Percentiles rank a stretch among this genome's conserved stretches.
These are phyloP conservation scores for Ascochyta rabiei DNA, from an alignment of 2,329 filamentous ascomycete species.

Conservation along the genomic window DNA sequence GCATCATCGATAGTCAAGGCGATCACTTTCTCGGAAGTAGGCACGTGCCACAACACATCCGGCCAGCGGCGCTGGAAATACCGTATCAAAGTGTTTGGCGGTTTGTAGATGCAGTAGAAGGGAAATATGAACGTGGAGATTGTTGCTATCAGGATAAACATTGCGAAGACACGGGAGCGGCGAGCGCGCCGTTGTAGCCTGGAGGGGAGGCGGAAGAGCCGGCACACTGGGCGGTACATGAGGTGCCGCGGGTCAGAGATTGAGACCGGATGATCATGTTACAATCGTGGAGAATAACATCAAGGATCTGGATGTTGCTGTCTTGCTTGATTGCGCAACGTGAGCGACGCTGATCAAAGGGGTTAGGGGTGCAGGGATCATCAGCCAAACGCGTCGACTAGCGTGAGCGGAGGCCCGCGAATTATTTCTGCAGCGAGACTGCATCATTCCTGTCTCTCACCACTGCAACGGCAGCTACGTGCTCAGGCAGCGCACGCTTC, in stretches of 20 bases:
- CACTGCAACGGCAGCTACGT: neutral
- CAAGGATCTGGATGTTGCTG: neutral
- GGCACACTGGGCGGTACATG: conserved; percentile 38
- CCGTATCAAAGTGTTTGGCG: conserved; percentile 71
- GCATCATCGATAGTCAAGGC: conserved; percentile 89
- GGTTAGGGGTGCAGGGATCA: conserved; percentile 15
- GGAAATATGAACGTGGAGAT: conserved; percentile 40
- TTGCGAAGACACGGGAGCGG: conserved; percentile 45
- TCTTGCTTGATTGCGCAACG: neutral
- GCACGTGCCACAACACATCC: conserved; percentile 77
- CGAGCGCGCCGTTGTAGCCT: conserved; percentile 43
- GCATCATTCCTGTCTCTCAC: neutral
- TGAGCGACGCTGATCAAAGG: conserved; percentile 10
- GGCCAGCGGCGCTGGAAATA: conserved; percentile 76
- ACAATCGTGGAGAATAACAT: neutral
- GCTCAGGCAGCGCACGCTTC: neutral
- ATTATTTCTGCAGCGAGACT: conserved; percentile 11
- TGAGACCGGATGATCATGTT: conserved; percentile 1
- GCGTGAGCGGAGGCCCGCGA: conserved; percentile 1
- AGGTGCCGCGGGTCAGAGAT: conserved; percentile 1
- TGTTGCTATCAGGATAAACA: conserved; percentile 40
- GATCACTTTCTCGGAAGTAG: conserved; percentile 66
- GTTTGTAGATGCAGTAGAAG: conserved; percentile 78
- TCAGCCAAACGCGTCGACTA: neutral
- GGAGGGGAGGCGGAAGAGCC: conserved; percentile 46